Base-by-base conservation (phyloP, 1,284 basidiomycete genomes). In the Cutaneotrichosporon dermatis region DNA sequence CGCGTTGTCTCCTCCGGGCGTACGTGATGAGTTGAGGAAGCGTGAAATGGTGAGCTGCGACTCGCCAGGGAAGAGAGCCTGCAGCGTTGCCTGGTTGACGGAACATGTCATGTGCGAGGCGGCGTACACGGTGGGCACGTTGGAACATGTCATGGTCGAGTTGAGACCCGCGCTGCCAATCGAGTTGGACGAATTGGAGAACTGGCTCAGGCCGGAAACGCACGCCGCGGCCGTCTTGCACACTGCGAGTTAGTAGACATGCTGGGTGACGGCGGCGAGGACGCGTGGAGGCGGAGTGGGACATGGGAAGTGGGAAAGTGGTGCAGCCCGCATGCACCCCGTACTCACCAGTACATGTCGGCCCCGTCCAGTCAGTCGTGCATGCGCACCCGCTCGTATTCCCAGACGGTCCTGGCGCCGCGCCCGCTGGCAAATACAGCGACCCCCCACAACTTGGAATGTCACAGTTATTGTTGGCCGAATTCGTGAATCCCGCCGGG, bases 1-100 rank as follows among this genome's bases (percentile, higher is more conserved):
- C 0, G 54, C 36, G 16, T 15, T 8, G 2, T 34, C 35, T 4
- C 73, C 70, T 35, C 87, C 73, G 0, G 87, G 89, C 1, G 86
- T 85, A n/a, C 86, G 80, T 0, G 82, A 79, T 4, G 86, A 79
- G 62, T 90, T 83, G 42, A 90, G 78, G 1, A 85, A 88, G 34
- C 91, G 86, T 9, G 88, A 83, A 65, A 93, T 86, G 65, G 87
- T 90, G 33, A 93, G 81, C 4, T 82, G 84, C 0, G 89, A 83
- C 8, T 79, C 72, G 11, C 83, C 79, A 0, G 91, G 88, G 70
- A 83, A 94, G 16, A 93, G 68, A 0, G 81, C 80, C 80, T 89
- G 86, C 0, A 94, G 77, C 0, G 88, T 90, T 5, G 88, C 86
- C 69, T 91, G 90, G 85, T 90, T 68, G 43, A 73, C 67, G 48